phyloP scores from a whole-genome alignment of 129 eudicot species.

The Daucus carota region DNA sequence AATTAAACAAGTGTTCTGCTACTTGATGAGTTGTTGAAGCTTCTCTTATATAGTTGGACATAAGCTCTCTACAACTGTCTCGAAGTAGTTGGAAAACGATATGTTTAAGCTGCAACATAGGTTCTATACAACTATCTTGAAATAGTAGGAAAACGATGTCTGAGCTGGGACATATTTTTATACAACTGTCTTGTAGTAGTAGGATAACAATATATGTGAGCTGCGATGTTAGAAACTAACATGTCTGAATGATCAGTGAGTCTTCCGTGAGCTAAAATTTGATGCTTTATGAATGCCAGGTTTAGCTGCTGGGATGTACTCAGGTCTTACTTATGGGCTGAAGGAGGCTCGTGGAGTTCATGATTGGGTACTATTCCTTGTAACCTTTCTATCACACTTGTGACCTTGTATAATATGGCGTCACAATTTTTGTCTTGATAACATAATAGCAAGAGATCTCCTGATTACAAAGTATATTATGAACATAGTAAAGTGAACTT shows the following conservation, averaged over 20 bases:
- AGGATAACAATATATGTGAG: background rate
- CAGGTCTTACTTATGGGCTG: constrained; percentile 83
- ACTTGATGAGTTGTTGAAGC: background rate
- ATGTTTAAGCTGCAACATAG: background rate
- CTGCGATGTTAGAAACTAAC: background rate
- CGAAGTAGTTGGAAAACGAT: background rate
- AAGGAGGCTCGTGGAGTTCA: constrained; percentile 88
- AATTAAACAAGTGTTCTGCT: background rate
- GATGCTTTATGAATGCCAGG: constrained; percentile 33
- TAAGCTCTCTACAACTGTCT: background rate
- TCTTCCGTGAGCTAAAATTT: background rate
- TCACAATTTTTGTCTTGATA: background rate
- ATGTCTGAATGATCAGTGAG: background rate
- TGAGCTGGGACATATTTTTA: no score
- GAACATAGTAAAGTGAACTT: background rate
- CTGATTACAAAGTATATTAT: background rate
- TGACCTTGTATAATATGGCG: no score
- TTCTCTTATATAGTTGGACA: background rate
- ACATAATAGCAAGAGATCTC: background rate
- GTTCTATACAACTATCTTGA: no score
- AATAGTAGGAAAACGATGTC: no score
- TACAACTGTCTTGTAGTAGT: background rate
- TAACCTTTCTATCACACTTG: no score
- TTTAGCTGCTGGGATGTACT: constrained; percentile 81
- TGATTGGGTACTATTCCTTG: constrained; percentile 59